A percentile compares a stretch with the other conserved stretches of the same genome.
Evolutionary conservation across 2,329 filamentous ascomycete species (phyloP).

Genomic region (Botrytis aclada): DNA sequence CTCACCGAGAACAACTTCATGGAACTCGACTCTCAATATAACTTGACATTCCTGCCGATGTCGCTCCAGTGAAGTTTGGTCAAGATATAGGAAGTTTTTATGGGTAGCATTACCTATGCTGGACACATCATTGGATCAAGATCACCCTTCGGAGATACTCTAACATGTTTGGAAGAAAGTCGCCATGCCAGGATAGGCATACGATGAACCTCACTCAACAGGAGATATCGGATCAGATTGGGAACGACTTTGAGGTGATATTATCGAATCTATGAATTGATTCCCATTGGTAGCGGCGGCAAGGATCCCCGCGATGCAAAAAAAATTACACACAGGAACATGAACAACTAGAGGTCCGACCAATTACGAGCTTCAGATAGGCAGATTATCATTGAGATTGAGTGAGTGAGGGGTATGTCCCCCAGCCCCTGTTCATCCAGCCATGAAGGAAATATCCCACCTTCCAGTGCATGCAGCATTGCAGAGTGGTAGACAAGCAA

Average conservation of each 20-base stretch:
- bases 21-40: background rate
- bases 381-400: constrained; percentile 14
- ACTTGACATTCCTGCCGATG: background rate
- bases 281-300: constrained; percentile 5
- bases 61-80: background rate
- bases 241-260: background rate
- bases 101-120: background rate
- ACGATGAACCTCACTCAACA: background rate
- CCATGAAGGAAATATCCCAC: constrained; percentile 9
- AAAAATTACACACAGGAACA: constrained; percentile 20
- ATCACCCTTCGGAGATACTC: background rate
- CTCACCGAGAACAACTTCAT: background rate
- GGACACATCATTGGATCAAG: background rate
- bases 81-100: background rate
- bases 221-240: background rate
- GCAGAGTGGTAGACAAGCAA: constrained; percentile 1
- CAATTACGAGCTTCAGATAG: constrained; percentile 17
- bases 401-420: constrained; percentile 17
- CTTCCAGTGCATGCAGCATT: constrained; percentile 1
- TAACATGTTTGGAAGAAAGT: background rate
- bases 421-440: background rate
- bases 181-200: background rate
- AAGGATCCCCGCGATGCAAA: constrained; percentile 17
- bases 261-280: background rate
- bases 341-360: background rate